Base-by-base conservation (phyloP, 768 basidiomycete species). In the Boletellus ananiceps region DNA sequence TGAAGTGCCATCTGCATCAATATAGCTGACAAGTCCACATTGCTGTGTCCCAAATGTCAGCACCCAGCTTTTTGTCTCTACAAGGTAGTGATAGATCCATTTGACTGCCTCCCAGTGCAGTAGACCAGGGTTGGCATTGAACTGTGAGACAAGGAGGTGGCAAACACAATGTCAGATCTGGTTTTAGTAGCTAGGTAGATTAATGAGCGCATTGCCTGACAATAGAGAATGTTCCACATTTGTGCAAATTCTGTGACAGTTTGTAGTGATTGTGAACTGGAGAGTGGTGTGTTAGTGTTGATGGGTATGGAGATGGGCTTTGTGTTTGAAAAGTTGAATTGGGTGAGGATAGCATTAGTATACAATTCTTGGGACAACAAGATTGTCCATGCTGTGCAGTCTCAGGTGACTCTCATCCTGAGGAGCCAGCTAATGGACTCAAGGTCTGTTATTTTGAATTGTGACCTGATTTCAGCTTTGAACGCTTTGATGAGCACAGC, bases 1-100 rank as follows among this genome's bases (percentile, higher is more conserved):
- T 4, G 40, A 15, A 0, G 37, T 15, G 1, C 51, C 41, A 40
- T 56, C 34, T 3, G 37, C n/a, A 19, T 56, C 36, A 0, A 34
- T 16, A 23, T 49, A 56, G 1, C 51, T 27, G 4, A 34, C 13
- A 0, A 56, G 33, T 2, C 48, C 44, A 4, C 14, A 2, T 2
- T 2, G 18, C 8, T 35, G 13, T 3, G 38, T 43, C 0, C 43
- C n/a, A 18, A 23, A 52, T 0, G 41, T 52, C 0, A 56, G 44
- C 4, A 16, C 1, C 1, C n/a, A 19, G 1, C 5, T 11, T 33
- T 47, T 50, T 0, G 46, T 64, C 0, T 55, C 46, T 0, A 42
- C 4, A 0, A 64, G 56, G 13, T 64, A 64, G 0, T 15, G 0
- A 3, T 59, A 49, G 2, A 64, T 51, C 5, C n/a, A 6, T 15